Base-by-base conservation (phyloP, 192 early-diverging fungal species). In the Coemansia umbellata region DNA sequence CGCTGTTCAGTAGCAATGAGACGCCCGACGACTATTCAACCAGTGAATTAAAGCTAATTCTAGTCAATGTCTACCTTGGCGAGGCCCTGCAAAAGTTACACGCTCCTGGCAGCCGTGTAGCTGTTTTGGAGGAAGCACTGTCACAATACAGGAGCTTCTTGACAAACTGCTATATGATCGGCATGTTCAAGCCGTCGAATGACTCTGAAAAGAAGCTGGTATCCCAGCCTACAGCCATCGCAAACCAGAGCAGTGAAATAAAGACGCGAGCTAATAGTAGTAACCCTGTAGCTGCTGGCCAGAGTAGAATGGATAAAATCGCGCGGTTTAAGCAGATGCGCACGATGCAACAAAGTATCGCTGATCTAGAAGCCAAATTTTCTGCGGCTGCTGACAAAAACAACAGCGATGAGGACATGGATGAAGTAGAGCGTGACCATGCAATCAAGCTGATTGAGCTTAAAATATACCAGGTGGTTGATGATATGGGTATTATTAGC, bases 1-100 rank as follows among this genome's bases (percentile, higher is more conserved):
- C 75, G 22, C 58, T 95, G 27, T 95, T 97, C 59, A 92, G 89
- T 60, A 75, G 64, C 17, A 95, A 97, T 68, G 95, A 97, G 57
- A 81, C 82, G 14, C 51, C 90, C 39, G 91, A 97, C 5, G 95
- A 97, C 66, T 85, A 95, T 26, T 85, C 84, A 33, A 88, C 91
- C 6, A 71, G 76, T 17, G 90, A 94, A 64, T 78, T 97, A 18
- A 74, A 80, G 80, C 81, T 69, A 6, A 48, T 69, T 4, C 53
- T 66, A 11, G 40, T 60, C 33, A 28, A 47, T 23, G 67, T 63
- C n/a, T 66, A 72, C 36, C 44, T 68, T 15, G 76, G 63, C 32
- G 65, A 73, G 32, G 69, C 47, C 5, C 41, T 78, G 23, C 69
- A 72, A 32, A 75, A 70, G 43, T 30, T 57, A 14, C 37, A 17